A percentile compares a stretch with the other conserved stretches of the same genome.
These are phyloP conservation scores for Protomyces lactucae-debilis DNA, from an alignment of 1,139 yeast genomes.

Conservation along the genomic window DNA sequence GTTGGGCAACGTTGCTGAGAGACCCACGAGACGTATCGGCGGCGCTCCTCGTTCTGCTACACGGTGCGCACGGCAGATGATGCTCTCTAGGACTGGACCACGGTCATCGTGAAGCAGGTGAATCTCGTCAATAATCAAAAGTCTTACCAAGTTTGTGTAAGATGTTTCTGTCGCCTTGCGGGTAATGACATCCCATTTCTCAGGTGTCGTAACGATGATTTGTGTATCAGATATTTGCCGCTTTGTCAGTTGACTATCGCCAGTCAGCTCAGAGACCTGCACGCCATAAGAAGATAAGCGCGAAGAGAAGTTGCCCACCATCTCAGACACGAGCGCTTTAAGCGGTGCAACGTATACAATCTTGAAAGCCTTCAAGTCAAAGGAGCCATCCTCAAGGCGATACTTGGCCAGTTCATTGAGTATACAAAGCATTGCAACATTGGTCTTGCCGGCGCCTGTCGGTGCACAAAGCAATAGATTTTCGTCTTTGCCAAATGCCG, in stretches of 20 bases:
- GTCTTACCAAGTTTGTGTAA: slow-evolving; percentile 57
- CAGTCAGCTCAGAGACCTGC: slow-evolving; percentile 80
- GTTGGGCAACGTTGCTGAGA: slow-evolving; percentile 93
- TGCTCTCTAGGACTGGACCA: slow-evolving; percentile 89
- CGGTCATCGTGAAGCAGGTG: slow-evolving; percentile 90
- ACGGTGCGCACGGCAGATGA: slow-evolving; percentile 69
- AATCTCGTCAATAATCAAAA: slow-evolving; percentile 87
- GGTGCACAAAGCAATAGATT: slow-evolving; percentile 90
- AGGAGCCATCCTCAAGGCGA: slow-evolving; percentile 47
- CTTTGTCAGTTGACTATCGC: slow-evolving; percentile 76
- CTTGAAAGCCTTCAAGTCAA: slow-evolving; percentile 50
- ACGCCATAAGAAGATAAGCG: slow-evolving; percentile 64
- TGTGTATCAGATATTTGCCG: slow-evolving; percentile 77
- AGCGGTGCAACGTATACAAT: slow-evolving; percentile 90
- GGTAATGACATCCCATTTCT: slow-evolving; percentile 95
- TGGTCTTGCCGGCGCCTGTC: slow-evolving; percentile 98
- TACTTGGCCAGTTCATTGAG: slow-evolving; percentile 57
- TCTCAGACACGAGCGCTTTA: slow-evolving; percentile 93
- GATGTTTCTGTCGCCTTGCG: slow-evolving; percentile 66
- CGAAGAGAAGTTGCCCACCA: slow-evolving; percentile 77
- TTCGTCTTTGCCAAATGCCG: slow-evolving; percentile 64
- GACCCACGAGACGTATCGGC: slow-evolving; percentile 66
- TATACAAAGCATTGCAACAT: slow-evolving; percentile 81
- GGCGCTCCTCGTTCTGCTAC: slow-evolving; percentile 46
- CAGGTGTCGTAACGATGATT: slow-evolving; percentile 86